phyloP scores from a whole-genome alignment of 1,284 basidiomycete species.

The Psilocybe mexicana region DNA sequence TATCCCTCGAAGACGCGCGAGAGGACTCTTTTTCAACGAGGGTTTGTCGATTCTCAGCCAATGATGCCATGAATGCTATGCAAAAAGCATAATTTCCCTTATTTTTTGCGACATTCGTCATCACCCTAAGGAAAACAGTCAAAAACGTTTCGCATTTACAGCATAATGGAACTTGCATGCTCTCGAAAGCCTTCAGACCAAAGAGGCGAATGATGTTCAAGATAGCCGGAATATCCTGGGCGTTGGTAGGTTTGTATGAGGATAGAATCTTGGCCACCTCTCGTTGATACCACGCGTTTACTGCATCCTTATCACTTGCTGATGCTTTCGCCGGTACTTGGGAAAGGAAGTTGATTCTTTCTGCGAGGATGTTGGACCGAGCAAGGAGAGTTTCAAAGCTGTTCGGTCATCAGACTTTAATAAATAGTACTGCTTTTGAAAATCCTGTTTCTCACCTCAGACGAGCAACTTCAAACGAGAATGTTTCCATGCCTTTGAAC shows the following conservation, averaged over 20 bases:
- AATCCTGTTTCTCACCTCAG: constrained; percentile 18
- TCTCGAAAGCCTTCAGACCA: constrained; percentile 15
- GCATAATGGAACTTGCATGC: neutral
- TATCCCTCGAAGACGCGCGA: too few relatives aligned
- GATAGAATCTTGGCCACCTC: constrained; percentile 18
- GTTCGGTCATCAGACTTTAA: neutral
- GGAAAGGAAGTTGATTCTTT: constrained; percentile 20
- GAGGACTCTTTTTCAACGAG: neutral
- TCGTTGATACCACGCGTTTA: constrained; percentile 21
- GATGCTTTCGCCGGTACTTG: constrained; percentile 15
- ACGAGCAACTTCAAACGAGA: constrained; percentile 26
- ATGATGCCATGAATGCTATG: constrained; percentile 20
- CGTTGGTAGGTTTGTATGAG: constrained; percentile 14
- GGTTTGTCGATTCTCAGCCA: constrained; percentile 9
- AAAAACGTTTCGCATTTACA: neutral
- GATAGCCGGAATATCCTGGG: constrained; percentile 24
- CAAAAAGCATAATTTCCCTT: constrained; percentile 20
- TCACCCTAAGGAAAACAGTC: constrained; percentile 14
- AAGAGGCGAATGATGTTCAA: constrained; percentile 16
- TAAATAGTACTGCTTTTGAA: neutral
- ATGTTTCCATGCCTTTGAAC: constrained; percentile 25
- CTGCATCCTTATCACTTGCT: constrained; percentile 9
- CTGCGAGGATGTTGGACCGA: constrained; percentile 10
- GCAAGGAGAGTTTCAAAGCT: constrained; percentile 25
- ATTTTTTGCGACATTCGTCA: constrained; percentile 22